Evolutionary conservation across 257 asterid genomes (phyloP).

Genomic region (Przewalskia tangutica): DNA sequence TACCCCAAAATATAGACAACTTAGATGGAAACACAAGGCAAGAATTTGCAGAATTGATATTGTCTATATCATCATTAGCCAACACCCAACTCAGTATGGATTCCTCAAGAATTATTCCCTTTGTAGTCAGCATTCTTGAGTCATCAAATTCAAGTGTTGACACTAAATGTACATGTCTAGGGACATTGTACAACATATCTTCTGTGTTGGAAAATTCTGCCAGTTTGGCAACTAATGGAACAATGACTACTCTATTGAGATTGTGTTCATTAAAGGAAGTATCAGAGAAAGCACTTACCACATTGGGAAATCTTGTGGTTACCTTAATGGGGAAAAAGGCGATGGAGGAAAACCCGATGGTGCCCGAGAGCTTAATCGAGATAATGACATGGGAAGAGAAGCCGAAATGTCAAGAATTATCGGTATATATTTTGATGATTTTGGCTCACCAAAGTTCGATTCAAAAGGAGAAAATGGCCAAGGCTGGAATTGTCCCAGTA

Average conservation of each 20-base stretch:
- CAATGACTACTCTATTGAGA: constrained; percentile 25
- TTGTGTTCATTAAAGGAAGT: constrained; percentile 29
- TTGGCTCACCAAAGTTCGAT: constrained; percentile 70
- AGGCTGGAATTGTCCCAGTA: constrained; percentile 72
- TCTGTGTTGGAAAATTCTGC: constrained; percentile 41
- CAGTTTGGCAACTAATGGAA: constrained; percentile 26
- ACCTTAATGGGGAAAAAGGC: constrained; percentile 51
- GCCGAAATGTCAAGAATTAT: constrained; percentile 64
- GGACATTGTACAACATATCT: constrained; percentile 51
- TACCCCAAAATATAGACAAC: constrained; percentile 30
- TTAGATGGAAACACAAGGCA: constrained; percentile 36
- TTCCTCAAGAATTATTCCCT: constrained; percentile 36
- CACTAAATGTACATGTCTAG: constrained; percentile 40
- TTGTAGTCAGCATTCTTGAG: constrained; percentile 41
- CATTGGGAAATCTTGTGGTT: constrained; percentile 56
- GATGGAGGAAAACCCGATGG: constrained; percentile 38
- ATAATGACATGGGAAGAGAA: constrained; percentile 67
- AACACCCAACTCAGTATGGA: constrained; percentile 36
- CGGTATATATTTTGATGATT: constrained; percentile 70
- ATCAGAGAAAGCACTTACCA: constrained; percentile 64
- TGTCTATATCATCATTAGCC: constrained; percentile 53
- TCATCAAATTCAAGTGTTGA: constrained; percentile 25
- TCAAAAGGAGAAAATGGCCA: constrained; percentile 69
- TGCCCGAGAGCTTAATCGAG: constrained; percentile 65
- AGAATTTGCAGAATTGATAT: constrained; percentile 48